Percentiles rank a stretch among this genome's conserved stretches.
These are phyloP conservation scores for Hygrocybe punicea DNA, from an alignment of 768 basidiomycete genomes.

Conservation along the genomic window DNA sequence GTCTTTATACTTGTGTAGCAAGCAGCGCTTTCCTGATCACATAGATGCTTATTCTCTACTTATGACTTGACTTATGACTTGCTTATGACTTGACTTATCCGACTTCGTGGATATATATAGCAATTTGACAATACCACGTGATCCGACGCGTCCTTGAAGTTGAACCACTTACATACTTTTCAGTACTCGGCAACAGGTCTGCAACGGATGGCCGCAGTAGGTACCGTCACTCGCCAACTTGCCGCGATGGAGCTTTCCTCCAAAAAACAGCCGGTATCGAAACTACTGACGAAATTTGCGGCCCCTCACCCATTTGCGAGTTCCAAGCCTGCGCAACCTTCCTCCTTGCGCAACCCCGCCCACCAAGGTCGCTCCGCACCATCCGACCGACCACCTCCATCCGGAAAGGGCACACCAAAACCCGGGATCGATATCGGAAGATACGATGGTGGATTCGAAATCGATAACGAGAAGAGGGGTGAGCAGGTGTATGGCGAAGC, in stretches of 20 bases:
- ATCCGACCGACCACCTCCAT: conserved; percentile 41
- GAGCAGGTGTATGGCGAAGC: conserved; percentile 72
- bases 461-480: conserved; percentile 79
- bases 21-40: too few species aligned
- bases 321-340: conserved; percentile 17
- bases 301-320: conserved; percentile 54
- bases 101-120: too few species aligned
- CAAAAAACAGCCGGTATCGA: conserved; percentile 42
- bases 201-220: conserved; percentile 42
- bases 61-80: too few species aligned
- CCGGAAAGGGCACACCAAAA: conserved; percentile 28
- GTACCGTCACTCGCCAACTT: conserved; percentile 65
- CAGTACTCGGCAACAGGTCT: too few species aligned
- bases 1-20: too few species aligned
- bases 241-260: conserved; percentile 57
- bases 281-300: conserved; percentile 71
- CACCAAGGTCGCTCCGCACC: conserved; percentile 39
- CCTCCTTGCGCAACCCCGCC: conserved; percentile 9
- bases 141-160: too few species aligned
- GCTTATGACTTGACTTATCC: too few species aligned
- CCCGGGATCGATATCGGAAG: conserved; percentile 70
- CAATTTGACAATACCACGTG: too few species aligned
- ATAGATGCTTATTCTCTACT: too few species aligned
- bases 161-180: too few species aligned
- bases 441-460: conserved; percentile 97